Conservation (phyloP, 305 asterid genomes). For the Fraxinus greggii region DNA sequence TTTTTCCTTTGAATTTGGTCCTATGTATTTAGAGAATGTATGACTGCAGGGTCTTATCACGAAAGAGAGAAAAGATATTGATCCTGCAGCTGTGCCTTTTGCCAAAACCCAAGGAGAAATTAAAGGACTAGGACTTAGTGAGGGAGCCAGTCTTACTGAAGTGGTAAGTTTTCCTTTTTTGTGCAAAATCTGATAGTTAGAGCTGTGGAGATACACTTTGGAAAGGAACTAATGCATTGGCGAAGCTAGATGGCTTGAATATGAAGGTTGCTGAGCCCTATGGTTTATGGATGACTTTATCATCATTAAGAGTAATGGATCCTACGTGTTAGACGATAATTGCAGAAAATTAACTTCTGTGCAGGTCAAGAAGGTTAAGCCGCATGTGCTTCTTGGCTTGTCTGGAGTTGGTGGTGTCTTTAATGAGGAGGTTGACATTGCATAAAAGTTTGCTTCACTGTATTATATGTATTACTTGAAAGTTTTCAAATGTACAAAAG, state of each 20-base stretch:
- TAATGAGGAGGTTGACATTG: conserved; percentile 66
- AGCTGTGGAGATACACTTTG: not conserved
- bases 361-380: conserved; percentile 95
- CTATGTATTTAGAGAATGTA: conserved; percentile 21
- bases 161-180: conserved; percentile 53
- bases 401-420: conserved; percentile 98
- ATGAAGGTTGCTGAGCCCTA: not conserved
- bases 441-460: not conserved
- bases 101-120: conserved; percentile 72
- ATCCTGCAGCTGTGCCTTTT: conserved; percentile 88
- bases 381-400: conserved; percentile 97
- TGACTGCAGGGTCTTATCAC: conserved; percentile 88
- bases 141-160: conserved; percentile 82
- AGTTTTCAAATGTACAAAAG: not conserved
- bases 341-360: conserved; percentile 23
- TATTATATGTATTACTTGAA: conserved; percentile 3
- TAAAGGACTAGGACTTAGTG: conserved; percentile 67
- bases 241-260: conserved; percentile 7
- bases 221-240: conserved; percentile 23
- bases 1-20: conserved; percentile 13
- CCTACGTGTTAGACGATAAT: conserved; percentile 19
- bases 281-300: not conserved
- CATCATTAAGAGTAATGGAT: conserved; percentile 4
- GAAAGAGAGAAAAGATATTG: conserved; percentile 74
- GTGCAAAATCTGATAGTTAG: conserved; percentile 8